Conservation (phyloP, 2,329 filamentous ascomycete species). For the Aspergillus sclerotialis region DNA sequence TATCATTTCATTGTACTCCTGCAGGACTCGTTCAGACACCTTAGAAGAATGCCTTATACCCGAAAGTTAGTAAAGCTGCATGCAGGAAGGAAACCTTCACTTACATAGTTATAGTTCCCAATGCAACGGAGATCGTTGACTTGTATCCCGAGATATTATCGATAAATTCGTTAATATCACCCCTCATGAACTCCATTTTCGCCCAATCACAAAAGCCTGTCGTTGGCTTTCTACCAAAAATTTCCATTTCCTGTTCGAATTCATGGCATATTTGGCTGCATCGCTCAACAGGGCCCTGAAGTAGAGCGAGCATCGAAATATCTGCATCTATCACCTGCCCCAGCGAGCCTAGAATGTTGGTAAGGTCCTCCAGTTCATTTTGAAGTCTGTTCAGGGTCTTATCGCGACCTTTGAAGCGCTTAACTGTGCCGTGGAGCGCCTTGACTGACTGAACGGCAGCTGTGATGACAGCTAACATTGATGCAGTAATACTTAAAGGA, state of each 20-base stretch:
- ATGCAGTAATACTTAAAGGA: conserved; percentile 29
- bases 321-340: conserved; percentile 13
- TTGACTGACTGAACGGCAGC: conserved; percentile 28
- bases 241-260: conserved; percentile 30
- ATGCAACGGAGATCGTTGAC: conserved; percentile 31
- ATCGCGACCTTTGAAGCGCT: conserved; percentile 28
- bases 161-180: conserved; percentile 35
- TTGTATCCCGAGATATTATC: conserved; percentile 34
- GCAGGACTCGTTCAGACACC: conserved; percentile 21
- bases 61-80: conserved; percentile 12
- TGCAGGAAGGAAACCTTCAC: conserved; percentile 9
- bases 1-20: conserved; percentile 34
- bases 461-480: conserved; percentile 24
- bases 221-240: conserved; percentile 28
- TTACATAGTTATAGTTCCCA: conserved; percentile 33
- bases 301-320: conserved; percentile 19
- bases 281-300: conserved; percentile 29
- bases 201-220: conserved; percentile 32
- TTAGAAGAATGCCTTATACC: conserved; percentile 24
- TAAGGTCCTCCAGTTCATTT: conserved; percentile 26
- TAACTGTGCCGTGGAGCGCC: conserved; percentile 26
- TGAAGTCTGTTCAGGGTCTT: conserved; percentile 28
- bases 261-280: conserved; percentile 32
- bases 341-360: conserved; percentile 25
- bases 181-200: conserved; percentile 37